phyloP scores from a whole-genome alignment of 1,284 basidiomycete genomes.

The Sanghuangporus sanghuang region DNA sequence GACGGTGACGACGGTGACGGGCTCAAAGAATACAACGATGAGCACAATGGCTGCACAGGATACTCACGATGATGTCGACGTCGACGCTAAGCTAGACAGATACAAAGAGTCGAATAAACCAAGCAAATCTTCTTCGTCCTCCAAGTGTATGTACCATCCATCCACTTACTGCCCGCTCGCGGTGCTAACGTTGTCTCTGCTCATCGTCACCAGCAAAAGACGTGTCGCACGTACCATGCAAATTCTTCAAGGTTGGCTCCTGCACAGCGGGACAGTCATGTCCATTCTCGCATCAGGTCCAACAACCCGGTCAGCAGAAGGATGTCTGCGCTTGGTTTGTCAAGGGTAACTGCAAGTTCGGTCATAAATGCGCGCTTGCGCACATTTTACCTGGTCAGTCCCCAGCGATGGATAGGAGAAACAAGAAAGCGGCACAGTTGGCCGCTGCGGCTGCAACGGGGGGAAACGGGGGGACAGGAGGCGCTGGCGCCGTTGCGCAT shows the following conservation, averaged over 20 bases:
- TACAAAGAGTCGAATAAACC: conserved; percentile 27
- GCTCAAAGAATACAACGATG: neutral
- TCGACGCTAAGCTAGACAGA: conserved; percentile 29
- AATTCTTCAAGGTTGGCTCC: conserved; percentile 92
- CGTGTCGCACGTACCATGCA: conserved; percentile 95
- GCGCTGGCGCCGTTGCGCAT: neutral
- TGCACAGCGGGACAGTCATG: conserved; percentile 95
- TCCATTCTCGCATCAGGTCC: conserved; percentile 80
- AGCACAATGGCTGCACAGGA: conserved; percentile 3
- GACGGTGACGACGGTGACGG: neutral
- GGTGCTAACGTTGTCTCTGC: neutral
- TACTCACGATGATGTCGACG: conserved; percentile 25
- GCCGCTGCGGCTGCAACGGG: conserved; percentile 43
- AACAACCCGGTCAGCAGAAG: conserved; percentile 77
- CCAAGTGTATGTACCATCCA: conserved; percentile 31
- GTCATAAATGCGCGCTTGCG: conserved; percentile 93
- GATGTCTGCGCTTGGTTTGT: conserved; percentile 94
- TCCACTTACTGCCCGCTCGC: neutral
- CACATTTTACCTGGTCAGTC: conserved; percentile 93
- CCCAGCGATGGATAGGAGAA: conserved; percentile 95
- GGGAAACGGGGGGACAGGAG: conserved; percentile 22
- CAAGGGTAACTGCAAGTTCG: conserved; percentile 96
- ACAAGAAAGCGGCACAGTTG: conserved; percentile 92
- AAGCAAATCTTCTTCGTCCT: conserved; percentile 23
- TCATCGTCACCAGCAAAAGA: conserved; percentile 59